Base-by-base conservation (phyloP, 1,139 yeast species). In the Pichia sp. region DNA sequence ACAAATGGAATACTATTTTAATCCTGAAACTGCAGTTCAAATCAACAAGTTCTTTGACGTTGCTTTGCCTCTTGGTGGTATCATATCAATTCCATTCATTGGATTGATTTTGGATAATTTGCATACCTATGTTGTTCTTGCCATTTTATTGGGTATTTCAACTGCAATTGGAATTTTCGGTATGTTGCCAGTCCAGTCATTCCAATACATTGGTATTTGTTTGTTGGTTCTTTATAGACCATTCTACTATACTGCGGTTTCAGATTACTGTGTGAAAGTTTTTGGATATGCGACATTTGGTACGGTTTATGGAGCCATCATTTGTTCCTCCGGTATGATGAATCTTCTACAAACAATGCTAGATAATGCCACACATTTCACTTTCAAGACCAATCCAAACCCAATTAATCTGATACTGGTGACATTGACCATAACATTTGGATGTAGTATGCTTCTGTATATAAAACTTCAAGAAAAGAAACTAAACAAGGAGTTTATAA, bases 271-370 rank as follows among this genome's bases (percentile, higher is more conserved):
- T 59, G 95, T 95, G 39, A 88, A 88, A 59, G 92, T 88, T 26
- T 90, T 88, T 67, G 97, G 97, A 0, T 87, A 84, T 63, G 83
- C 79, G 47, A 86, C 95, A 1, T 90, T 90, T 65, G 96, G 97
- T 36, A 81, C 90, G 1, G 80, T 44, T 10, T 90, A 90, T 60
- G 97, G 97, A 0, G 68, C 90, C 9, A 74, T 87, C 56, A 85
- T 87, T 57, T 82, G 90, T 48, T 68, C 84, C 49, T 77, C 95
- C 16, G 97, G 97, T 2, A 55, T 82, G 29, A 77, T 83, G 62
- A 90, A 87, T 62, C 69, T 87, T 52, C 59, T 76, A 11, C 95
- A 86, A 59, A 79, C 84, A 33, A 67, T 69, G 3, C 65, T 88
- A 61, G 97, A 88, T 59, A 69, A 67, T 43, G 56, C 72, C 33